Percentiles rank a stretch among this genome's conserved stretches.
These are phyloP conservation scores for Penicillium decumbens DNA, from an alignment of 2,329 filamentous ascomycete genomes.

Conservation along the genomic window DNA sequence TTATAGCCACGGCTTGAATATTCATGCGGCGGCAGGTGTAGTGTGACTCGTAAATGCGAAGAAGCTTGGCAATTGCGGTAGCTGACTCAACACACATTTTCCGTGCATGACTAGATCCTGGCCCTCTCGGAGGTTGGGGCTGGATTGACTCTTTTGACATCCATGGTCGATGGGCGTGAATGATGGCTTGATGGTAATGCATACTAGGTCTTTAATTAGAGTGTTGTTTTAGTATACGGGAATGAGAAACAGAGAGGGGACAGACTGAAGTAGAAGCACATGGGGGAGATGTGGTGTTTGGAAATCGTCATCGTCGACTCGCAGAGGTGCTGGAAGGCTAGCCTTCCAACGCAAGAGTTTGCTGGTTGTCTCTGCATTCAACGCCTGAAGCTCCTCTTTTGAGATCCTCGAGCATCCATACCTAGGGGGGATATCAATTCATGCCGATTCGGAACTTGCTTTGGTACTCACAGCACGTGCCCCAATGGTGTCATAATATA, in stretches of 20 bases:
- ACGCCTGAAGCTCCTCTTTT: slow-evolving; percentile 6
- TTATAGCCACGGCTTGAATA: slow-evolving; percentile 28
- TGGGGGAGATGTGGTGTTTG: slow-evolving; percentile 8
- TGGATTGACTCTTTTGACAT: slow-evolving; percentile 30
- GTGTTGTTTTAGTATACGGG: no score
- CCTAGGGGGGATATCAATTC: not conserved
- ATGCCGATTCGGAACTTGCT: not conserved
- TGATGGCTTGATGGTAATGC: slow-evolving; percentile 32
- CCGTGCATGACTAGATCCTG: slow-evolving; percentile 28
- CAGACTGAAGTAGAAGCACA: slow-evolving; percentile 10
- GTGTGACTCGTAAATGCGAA: slow-evolving; percentile 25
- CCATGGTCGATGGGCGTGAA: slow-evolving; percentile 34
- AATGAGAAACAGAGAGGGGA: not conserved
- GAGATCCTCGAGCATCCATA: slow-evolving; percentile 14
- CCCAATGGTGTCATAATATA: slow-evolving; percentile 10
- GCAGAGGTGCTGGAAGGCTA: slow-evolving; percentile 14
- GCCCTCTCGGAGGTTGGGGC: slow-evolving; percentile 23
- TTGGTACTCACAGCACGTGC: slow-evolving; percentile 4
- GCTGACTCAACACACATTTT: slow-evolving; percentile 29
- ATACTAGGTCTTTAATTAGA: slow-evolving; percentile 14
- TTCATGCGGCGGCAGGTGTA: slow-evolving; percentile 28
- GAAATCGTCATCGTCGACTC: slow-evolving; percentile 12
- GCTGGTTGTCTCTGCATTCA: slow-evolving; percentile 8
- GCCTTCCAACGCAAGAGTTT: slow-evolving; percentile 13
- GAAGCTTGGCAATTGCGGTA: slow-evolving; percentile 24